Evolutionary conservation across 768 basidiomycete genomes (phyloP).

Genomic region (Cystobasidium tubakii): DNA sequence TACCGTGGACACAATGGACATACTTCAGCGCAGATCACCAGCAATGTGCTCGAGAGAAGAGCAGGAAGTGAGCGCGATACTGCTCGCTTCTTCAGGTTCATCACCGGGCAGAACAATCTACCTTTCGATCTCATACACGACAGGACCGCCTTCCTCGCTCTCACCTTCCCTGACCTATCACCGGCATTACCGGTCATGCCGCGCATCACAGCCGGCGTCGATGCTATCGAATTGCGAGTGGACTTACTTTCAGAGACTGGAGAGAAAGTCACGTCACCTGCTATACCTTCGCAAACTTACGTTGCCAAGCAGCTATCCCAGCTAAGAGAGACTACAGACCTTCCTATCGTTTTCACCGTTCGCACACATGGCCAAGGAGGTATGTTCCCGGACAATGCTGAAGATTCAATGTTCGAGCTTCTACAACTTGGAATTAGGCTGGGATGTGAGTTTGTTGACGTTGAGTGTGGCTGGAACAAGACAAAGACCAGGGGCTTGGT

Average conservation of each 20-base stretch:
- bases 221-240: slow-evolving; percentile 88
- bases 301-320: slow-evolving; percentile 74
- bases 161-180: slow-evolving; percentile 83
- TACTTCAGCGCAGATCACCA: slow-evolving; percentile 24
- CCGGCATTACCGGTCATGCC: slow-evolving; percentile 65
- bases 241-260: slow-evolving; percentile 66
- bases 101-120: slow-evolving; percentile 68
- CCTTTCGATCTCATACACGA: slow-evolving; percentile 47
- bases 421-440: slow-evolving; percentile 70
- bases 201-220: slow-evolving; percentile 71
- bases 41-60: slow-evolving; percentile 47
- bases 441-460: slow-evolving; percentile 86
- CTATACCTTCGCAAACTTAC: slow-evolving; percentile 64
- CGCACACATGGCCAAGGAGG: slow-evolving; percentile 84
- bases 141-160: slow-evolving; percentile 83
- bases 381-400: slow-evolving; percentile 71
- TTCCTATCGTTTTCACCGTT: slow-evolving; percentile 90
- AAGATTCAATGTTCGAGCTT: slow-evolving; percentile 67
- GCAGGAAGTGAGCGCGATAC: slow-evolving; percentile 56
- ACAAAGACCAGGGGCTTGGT: slow-evolving; percentile 60
- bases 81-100: slow-evolving; percentile 77
- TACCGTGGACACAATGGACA: slow-evolving; percentile 39
- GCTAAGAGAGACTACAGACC: slow-evolving; percentile 65
- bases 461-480: slow-evolving; percentile 73
- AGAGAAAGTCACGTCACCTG: slow-evolving; percentile 52